Evolutionary conservation across 2,329 filamentous ascomycete species (phyloP).

Genomic region (Xylariaceae sp.): DNA sequence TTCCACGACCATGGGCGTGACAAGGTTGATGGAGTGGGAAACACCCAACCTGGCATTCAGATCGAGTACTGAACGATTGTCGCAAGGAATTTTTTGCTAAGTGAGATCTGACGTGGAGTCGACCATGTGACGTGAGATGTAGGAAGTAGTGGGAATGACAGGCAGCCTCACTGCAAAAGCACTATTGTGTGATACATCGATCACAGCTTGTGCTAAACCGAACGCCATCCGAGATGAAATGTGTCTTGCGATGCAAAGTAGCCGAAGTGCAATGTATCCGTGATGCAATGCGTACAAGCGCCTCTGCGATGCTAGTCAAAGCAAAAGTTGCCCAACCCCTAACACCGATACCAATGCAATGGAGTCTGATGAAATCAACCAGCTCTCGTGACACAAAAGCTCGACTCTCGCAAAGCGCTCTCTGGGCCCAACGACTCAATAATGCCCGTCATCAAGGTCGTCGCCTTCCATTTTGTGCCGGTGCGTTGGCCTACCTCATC

Average conservation of each 20-base stretch:
- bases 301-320: slow-evolving; percentile 10
- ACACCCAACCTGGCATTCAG: too few species aligned
- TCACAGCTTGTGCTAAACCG: neutral
- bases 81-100: too few species aligned
- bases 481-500: slow-evolving; percentile 48
- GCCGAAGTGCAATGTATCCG: neutral
- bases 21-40: too few species aligned
- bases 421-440: slow-evolving; percentile 17
- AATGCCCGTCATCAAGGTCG: slow-evolving; percentile 36
- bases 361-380: slow-evolving; percentile 6
- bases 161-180: too few species aligned
- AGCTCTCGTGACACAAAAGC: slow-evolving; percentile 26
- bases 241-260: neutral
- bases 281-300: neutral
- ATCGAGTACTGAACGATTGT: too few species aligned
- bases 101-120: too few species aligned
- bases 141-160: too few species aligned
- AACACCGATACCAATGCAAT: neutral
- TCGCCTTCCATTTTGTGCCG: slow-evolving; percentile 46
- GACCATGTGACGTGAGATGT: too few species aligned
- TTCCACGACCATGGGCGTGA: too few species aligned
- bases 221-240: slow-evolving; percentile 5
- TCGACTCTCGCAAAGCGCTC: slow-evolving; percentile 24
- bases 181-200: neutral
- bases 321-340: neutral